Percentiles rank a stretch among this genome's conserved stretches.
Conservation (phyloP, 2,329 filamentous ascomycete genomes). For the Claviceps cyperi region DNA sequence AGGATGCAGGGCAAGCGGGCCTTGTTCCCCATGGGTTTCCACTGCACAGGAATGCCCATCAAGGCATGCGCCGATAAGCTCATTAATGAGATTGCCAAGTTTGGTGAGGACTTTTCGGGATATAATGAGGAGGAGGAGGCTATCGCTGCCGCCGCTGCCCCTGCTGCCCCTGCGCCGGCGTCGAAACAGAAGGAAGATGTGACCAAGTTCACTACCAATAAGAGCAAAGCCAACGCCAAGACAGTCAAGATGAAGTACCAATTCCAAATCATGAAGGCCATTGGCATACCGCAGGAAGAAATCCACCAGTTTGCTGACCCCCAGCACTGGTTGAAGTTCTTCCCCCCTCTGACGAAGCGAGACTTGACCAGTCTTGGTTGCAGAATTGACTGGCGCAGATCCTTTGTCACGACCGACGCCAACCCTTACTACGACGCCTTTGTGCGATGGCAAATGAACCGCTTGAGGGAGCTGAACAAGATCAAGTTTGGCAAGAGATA, state of each 20-base stretch:
- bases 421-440: constrained; percentile 97
- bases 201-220: constrained; percentile 84
- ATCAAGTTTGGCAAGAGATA: constrained; percentile 89
- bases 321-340: constrained; percentile 83
- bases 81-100: constrained; percentile 73
- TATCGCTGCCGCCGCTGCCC: constrained; percentile 33
- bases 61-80: constrained; percentile 96
- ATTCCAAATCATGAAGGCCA: constrained; percentile 85
- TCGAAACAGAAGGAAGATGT: constrained; percentile 65
- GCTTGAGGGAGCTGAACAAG: constrained; percentile 76
- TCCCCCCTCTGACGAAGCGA: constrained; percentile 46
- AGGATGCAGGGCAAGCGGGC: constrained; percentile 81
- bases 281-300: constrained; percentile 75
- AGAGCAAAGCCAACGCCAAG: constrained; percentile 84
- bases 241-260: constrained; percentile 89
- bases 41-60: constrained; percentile 91
- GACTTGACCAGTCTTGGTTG: constrained; percentile 76
- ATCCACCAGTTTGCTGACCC: constrained; percentile 89
- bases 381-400: constrained; percentile 83
- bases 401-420: constrained; percentile 87
- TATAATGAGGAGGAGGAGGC: constrained; percentile 48
- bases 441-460: constrained; percentile 93
- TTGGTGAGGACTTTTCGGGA: constrained; percentile 71
- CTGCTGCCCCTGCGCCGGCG: constrained; percentile 26
- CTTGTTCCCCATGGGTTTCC: constrained; percentile 85